Percentiles rank a stretch among this genome's conserved stretches.
Evolutionary conservation across 2,329 filamentous ascomycete genomes (phyloP).

Genomic region (Neocucurbitaria cava): DNA sequence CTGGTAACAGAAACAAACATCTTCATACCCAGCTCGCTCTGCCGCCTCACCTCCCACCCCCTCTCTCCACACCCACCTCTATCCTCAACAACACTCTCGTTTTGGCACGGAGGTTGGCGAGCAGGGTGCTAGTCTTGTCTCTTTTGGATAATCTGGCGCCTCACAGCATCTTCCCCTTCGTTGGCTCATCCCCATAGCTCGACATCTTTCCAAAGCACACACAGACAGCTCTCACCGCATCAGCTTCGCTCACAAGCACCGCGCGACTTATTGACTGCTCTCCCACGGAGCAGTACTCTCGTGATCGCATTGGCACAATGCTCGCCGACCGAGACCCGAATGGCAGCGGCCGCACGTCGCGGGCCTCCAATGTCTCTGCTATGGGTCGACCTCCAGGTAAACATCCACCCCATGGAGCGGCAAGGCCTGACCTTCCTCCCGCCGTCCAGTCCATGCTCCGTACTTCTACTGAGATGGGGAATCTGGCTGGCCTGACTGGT

Average conservation of each 20-base stretch:
- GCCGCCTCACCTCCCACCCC: slow-evolving; percentile 8
- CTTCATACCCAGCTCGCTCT: slow-evolving; percentile 5
- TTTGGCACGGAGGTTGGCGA: slow-evolving; percentile 21
- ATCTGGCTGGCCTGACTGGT: slow-evolving; percentile 51
- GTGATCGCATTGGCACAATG: slow-evolving; percentile 46
- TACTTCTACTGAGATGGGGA: slow-evolving; percentile 57
- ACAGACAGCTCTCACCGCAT: slow-evolving; percentile 7
- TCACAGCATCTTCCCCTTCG: slow-evolving; percentile 23
- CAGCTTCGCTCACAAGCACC: slow-evolving; percentile 1
- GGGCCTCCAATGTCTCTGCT: slow-evolving; percentile 55
- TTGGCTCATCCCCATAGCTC: slow-evolving; percentile 25
- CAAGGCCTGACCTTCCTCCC: slow-evolving; percentile 38
- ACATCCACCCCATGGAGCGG: slow-evolving; percentile 29
- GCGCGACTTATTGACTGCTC: background rate
- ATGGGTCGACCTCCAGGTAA: slow-evolving; percentile 44
- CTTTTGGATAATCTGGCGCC: slow-evolving; percentile 28
- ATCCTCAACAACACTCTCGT: slow-evolving; percentile 21
- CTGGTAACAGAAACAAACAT: slow-evolving; percentile 8
- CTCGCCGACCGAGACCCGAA: slow-evolving; percentile 54
- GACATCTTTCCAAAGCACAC: slow-evolving; percentile 21
- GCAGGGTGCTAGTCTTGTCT: slow-evolving; percentile 18
- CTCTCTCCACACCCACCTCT: slow-evolving; percentile 17
- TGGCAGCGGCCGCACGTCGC: slow-evolving; percentile 55
- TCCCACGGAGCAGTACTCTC: background rate
- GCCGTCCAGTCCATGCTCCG: slow-evolving; percentile 58